These are phyloP conservation scores for Phlebiopsis flavidoalba DNA, from an alignment of 768 basidiomycete species.

Conservation along the genomic window DNA sequence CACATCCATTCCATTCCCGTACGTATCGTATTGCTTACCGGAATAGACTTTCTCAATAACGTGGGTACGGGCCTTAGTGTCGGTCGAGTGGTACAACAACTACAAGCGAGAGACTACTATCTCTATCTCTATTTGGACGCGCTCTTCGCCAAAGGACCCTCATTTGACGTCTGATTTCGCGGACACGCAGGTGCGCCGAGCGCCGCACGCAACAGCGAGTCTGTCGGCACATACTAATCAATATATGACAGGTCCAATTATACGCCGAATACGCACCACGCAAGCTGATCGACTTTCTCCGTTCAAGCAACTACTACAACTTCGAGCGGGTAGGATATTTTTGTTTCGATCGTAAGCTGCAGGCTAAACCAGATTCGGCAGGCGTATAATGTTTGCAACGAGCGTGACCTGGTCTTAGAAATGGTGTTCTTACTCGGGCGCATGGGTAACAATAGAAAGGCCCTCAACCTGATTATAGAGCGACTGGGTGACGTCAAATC, in stretches of 20 bases:
- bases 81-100: conserved; percentile 81
- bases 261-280: conserved; percentile 84
- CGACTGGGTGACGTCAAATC: conserved; percentile 86
- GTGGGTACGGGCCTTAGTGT: conserved; percentile 48
- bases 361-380: conserved; percentile 22
- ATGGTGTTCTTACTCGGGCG: conserved; percentile 97
- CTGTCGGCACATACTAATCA: not conserved
- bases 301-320: conserved; percentile 88
- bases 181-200: conserved; percentile 67
- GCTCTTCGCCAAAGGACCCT: conserved; percentile 81
- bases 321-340: conserved; percentile 60
- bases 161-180: conserved; percentile 76
- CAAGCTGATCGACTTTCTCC: conserved; percentile 84
- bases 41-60: not conserved
- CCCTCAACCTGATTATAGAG: conserved; percentile 91
- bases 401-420: conserved; percentile 84
- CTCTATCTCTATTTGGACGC: conserved; percentile 93
- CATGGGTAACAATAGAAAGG: conserved; percentile 97
- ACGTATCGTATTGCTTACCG: conserved; percentile 21
- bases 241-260: conserved; percentile 62
- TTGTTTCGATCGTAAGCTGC: not conserved
- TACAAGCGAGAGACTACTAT: conserved; percentile 70
- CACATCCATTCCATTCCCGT: conserved; percentile 97
- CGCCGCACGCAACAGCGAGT: not conserved
- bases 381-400: conserved; percentile 85